A percentile compares a stretch with the other conserved stretches of the same genome.
phyloP scores from a whole-genome alignment of 257 asterid species.

The Scutellaria barbata region DNA sequence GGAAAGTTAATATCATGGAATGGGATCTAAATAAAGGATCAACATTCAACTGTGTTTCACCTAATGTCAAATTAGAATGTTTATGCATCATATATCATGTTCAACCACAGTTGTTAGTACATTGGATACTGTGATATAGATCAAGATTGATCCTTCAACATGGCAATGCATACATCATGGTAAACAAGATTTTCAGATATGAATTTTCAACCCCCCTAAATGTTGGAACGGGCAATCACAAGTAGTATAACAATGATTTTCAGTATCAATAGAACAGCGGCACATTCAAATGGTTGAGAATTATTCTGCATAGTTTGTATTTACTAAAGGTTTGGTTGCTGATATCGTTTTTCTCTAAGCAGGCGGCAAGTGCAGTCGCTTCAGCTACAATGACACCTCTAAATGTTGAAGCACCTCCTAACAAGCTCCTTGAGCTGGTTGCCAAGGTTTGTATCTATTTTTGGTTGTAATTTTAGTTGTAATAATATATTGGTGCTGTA shows the following conservation, averaged over 20 bases:
- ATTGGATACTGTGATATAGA: neutral
- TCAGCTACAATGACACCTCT: conserved; percentile 87
- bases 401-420: conserved; percentile 74
- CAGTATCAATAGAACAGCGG: neutral
- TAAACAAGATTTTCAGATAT: neutral
- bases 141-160: neutral
- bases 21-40: neutral
- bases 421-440: conserved; percentile 79
- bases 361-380: conserved; percentile 90
- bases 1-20: neutral
- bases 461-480: conserved; percentile 25
- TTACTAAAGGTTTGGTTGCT: neutral
- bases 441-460: conserved; percentile 64
- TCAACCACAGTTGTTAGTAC: neutral
- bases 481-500: conserved; percentile 26
- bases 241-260: conserved; percentile 7
- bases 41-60: neutral
- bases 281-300: neutral
- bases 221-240: conserved; percentile 8
- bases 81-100: neutral
- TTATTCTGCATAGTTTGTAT: conserved; percentile 21
- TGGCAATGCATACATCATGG: neutral
- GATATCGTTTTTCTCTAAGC: conserved; percentile 18
- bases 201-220: neutral
- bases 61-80: too few species aligned